phyloP scores from a whole-genome alignment of 192 early-diverging fungal species.

The Coemansia sp. region DNA sequence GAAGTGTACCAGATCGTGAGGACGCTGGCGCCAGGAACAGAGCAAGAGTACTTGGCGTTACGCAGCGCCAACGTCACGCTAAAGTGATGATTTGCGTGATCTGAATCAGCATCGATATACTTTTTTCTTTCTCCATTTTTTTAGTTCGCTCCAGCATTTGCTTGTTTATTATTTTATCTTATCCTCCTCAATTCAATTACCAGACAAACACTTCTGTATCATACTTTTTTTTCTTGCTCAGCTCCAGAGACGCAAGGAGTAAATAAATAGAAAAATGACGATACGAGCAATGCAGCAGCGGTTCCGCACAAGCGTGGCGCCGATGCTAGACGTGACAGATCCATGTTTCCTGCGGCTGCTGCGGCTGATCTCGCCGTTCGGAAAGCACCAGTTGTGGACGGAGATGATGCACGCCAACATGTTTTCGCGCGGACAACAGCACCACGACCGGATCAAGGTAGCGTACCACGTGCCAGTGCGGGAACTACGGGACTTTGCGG shows the following conservation, averaged over 20 bases:
- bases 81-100: constrained; percentile 29
- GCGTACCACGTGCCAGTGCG: constrained; percentile 28
- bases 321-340: constrained; percentile 77
- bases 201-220: no score
- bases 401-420: constrained; percentile 70
- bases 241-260: no score
- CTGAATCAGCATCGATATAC: background rate
- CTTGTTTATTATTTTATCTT: no score
- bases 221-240: no score
- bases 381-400: constrained; percentile 61
- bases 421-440: constrained; percentile 41
- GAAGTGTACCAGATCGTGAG: constrained; percentile 79
- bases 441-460: constrained; percentile 15
- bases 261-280: constrained; percentile 11
- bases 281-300: constrained; percentile 6
- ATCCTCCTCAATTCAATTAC: no score
- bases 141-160: background rate
- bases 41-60: constrained; percentile 76
- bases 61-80: constrained; percentile 78
- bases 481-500: constrained; percentile 34
- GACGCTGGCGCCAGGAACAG: constrained; percentile 67
- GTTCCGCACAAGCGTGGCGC: constrained; percentile 63
- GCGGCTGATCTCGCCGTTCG: constrained; percentile 64
- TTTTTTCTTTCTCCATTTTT: background rate
- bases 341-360: constrained; percentile 65